Conservation (phyloP, 2,329 filamentous ascomycete genomes). For the Atkinsonella texensis region DNA sequence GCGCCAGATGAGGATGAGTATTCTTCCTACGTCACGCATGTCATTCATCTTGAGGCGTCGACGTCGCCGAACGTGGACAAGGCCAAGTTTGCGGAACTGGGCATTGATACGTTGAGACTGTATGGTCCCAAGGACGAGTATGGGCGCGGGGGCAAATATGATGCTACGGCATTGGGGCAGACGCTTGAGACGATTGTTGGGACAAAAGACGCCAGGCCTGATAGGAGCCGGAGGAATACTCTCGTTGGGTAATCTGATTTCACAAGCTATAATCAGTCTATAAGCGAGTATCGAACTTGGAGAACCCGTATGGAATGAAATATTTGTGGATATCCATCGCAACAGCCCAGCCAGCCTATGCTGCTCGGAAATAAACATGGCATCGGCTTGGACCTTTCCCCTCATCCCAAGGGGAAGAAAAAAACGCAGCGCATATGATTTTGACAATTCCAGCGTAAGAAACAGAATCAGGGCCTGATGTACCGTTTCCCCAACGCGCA, state of each 20-base stretch:
- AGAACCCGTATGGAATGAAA: not conserved
- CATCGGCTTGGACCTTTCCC: too few species aligned
- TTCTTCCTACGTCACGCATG: slow-evolving; percentile 64
- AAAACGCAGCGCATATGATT: not conserved
- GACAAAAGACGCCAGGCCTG: slow-evolving; percentile 26
- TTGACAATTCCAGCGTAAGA: not conserved
- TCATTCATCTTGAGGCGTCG: slow-evolving; percentile 66
- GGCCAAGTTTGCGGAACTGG: slow-evolving; percentile 47
- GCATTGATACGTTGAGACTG: slow-evolving; percentile 65
- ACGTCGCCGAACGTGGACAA: slow-evolving; percentile 60
- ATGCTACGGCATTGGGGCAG: slow-evolving; percentile 60
- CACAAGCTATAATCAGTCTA: too few species aligned
- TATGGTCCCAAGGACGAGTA: slow-evolving; percentile 51
- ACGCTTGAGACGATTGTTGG: slow-evolving; percentile 70
- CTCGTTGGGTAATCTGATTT: slow-evolving; percentile 17
- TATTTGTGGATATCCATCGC: not conserved
- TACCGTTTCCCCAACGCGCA: too few species aligned
- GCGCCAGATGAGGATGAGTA: slow-evolving; percentile 35
- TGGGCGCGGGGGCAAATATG: slow-evolving; percentile 49
- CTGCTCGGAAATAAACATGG: too few species aligned
- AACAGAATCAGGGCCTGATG: not conserved
- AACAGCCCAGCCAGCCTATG: not conserved
- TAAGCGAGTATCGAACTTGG: not conserved
- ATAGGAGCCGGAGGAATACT: slow-evolving; percentile 34
- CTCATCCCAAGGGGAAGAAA: too few species aligned